Evolutionary conservation across 495 filamentous ascomycete species (phyloP), one percentile per base, ranked within the genome.

Genomic region (Tuber aestivum): DNA sequence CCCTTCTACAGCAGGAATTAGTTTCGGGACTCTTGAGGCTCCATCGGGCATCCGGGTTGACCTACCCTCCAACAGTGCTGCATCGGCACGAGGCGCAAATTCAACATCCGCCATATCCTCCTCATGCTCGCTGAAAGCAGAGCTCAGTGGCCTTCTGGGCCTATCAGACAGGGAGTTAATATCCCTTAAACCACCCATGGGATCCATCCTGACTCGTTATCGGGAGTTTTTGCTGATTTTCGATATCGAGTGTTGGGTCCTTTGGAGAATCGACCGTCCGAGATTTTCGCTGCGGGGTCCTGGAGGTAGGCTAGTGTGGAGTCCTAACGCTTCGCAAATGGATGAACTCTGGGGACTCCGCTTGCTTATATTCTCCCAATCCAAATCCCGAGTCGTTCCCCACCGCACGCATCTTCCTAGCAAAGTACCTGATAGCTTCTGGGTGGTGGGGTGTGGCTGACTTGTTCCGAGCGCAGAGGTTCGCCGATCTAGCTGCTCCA

Each of bases 51-150:
- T 18, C 45, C 6, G 50, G 32, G 35, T 32, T 14, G 18, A 37
- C 61, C 35, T 68, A 79, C 78, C 78, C 61, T 79, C 78, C 41
- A 79, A 40, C 37, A 79, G 77, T 35, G 72, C 56, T 23, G 76
- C 72, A 41, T 61, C 76, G 37, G 77, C 35, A 12, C 56, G 56
- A 65, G 56, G 6, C 18, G 41, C 73, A 69, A 78, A 78, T 41
- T 79, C 78, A 23, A 79, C 72, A 76, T 79, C 77, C 70, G 70
- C 75, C 77, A 79, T 45, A 38, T 79, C 78, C 2, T 79, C 78
- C 9, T 79, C 78, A 37, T 79, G 27, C 32, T 65, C 56, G 27
- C 56, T 65, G 20, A 65, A 65, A 18, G 27, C 1, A 6, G 56
- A 65, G 32, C 56, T 65, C 27, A 65, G 12, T 35, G 56, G 56